Evolutionary conservation across 768 basidiomycete genomes (phyloP).

Genomic region (Naganishia antarctica): DNA sequence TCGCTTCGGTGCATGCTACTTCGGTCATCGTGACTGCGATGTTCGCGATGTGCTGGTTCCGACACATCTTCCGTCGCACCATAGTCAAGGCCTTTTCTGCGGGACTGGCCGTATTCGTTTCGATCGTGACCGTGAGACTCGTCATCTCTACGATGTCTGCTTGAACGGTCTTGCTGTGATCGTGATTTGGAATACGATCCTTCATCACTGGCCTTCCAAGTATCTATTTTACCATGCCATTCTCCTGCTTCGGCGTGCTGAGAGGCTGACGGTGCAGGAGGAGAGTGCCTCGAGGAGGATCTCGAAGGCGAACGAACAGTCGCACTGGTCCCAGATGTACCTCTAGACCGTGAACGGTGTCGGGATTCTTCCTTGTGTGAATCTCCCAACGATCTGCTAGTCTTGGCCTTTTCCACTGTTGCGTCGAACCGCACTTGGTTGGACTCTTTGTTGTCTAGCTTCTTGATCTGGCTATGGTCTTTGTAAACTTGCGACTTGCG

Average conservation of each 20-base stretch:
- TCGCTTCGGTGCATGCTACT: neutral
- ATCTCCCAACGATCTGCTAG: neutral
- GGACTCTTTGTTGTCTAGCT: neutral
- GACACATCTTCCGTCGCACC: neutral
- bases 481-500: too few relatives aligned
- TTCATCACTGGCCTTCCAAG: neutral
- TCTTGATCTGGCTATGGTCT: neutral
- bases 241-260: neutral
- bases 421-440: neutral
- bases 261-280: neutral
- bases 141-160: neutral
- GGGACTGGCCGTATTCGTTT: neutral
- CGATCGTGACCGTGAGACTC: neutral
- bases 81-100: neutral
- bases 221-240: neutral
- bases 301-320: neutral
- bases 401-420: constrained; percentile 2
- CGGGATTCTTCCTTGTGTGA: neutral
- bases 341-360: neutral
- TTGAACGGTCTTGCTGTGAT: neutral
- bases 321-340: neutral
- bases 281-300: neutral
- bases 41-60: neutral
- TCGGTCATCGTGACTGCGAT: neutral
- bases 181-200: neutral